Base-by-base conservation (phyloP, 208 protist genomes). In the Angomonas deanei region DNA sequence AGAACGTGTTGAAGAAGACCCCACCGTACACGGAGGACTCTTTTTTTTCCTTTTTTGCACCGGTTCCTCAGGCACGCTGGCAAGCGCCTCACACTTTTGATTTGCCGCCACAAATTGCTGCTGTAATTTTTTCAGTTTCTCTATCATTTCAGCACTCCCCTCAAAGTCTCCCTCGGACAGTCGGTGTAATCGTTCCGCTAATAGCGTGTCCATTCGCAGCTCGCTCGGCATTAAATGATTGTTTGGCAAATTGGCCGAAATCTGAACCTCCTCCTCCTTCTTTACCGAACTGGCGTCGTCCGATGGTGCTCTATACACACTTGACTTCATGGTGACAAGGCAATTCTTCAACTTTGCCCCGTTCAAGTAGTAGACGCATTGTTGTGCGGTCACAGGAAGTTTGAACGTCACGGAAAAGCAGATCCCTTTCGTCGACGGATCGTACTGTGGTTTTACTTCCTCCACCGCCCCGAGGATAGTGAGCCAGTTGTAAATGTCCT, bases 401-500 rank as follows among this genome's bases (percentile, higher is more conserved):
- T 64, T 66, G 57, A 94, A 92, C 26, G 61, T 61, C 4, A 94
- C 81, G 30, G 66, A 70, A 58, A 82, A 94, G 61, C 84, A 92
- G 19, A 60, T 52, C 1, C 63, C 27, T 47, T 77, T 67, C 19
- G 50, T 50, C 0, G 74, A 28, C 0, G 71, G 72, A 56, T 94
- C 83, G 67, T 82, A 94, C 70, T 92, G 88, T 19, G 87, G 52
- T 60, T 94, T 94, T 10, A 91, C 70, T 3, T 76, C 55, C 5
- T 84, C 71, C 36, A 94, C 72, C 1, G 83, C 70, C 23, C 69
- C 84, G 19, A 94, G 57, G 31, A 92, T 82, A 26, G 64, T 54
- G 23, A 92, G 64, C 81, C 82, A 94, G 21, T 94, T 84, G 24
- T 66, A 64, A 21, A 94, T 61, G 46, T 94, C 88, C 33, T 88